These are phyloP conservation scores for Myriosclerotinia curreyana DNA, from an alignment of 2,329 filamentous ascomycete genomes.

Conservation along the genomic window DNA sequence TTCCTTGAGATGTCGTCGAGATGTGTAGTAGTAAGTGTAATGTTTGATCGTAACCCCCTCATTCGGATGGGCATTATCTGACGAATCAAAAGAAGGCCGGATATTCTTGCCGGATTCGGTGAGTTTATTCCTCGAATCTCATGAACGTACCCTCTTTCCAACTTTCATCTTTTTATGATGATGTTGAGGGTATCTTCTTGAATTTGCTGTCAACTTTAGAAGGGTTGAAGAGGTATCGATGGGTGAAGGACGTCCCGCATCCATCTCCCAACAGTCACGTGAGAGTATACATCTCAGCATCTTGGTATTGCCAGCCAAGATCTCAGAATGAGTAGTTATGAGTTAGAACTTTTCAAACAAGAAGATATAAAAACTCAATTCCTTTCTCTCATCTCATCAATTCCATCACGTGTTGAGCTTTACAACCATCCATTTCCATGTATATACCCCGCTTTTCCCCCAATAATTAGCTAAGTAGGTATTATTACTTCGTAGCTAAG, in stretches of 20 bases:
- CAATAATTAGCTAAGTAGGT: background rate
- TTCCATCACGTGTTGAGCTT: background rate
- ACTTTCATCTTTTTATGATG: background rate
- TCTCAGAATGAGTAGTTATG: too few relatives aligned
- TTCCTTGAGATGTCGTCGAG: background rate
- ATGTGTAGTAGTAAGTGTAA: background rate
- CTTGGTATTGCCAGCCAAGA: background rate
- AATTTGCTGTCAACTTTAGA: too few relatives aligned
- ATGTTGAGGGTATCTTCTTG: background rate
- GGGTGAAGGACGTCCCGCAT: too few relatives aligned
- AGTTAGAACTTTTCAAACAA: too few relatives aligned
- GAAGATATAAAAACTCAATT: background rate
- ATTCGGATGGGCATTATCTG: background rate
- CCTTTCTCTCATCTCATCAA: background rate
- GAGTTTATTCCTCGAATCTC: background rate
- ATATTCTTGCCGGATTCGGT: slow-evolving; percentile 1
- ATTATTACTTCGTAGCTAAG: too few relatives aligned
- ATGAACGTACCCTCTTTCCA: background rate
- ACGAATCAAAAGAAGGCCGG: slow-evolving; percentile 3
- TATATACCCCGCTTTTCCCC: slow-evolving; percentile 9
- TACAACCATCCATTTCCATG: background rate
- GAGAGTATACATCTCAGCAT: background rate
- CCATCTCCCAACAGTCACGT: background rate
- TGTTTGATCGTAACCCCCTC: background rate
- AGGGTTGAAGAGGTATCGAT: background rate